Conservation (phyloP, 2,329 filamentous ascomycete genomes). For the Fusarium coicis region DNA sequence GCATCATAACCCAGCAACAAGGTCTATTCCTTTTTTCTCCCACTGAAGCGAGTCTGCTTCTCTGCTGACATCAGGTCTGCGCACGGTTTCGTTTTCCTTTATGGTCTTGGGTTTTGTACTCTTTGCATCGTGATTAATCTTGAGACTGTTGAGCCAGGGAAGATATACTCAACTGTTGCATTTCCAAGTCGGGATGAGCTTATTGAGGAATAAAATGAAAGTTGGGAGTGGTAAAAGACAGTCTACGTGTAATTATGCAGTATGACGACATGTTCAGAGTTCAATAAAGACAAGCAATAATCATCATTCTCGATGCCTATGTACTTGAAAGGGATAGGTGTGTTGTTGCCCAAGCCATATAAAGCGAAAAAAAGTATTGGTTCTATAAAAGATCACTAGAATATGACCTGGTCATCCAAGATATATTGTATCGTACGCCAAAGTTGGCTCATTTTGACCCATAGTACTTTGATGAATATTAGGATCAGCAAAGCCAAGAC, state of each 20-base stretch:
- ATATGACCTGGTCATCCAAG: background rate
- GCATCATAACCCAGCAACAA: conserved; percentile 1
- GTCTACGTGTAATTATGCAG: conserved; percentile 26
- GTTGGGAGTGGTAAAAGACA: conserved; percentile 8
- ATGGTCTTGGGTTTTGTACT: background rate
- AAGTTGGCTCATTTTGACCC: background rate
- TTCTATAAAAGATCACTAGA: background rate
- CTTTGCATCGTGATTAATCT: conserved; percentile 25
- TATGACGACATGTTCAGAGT: conserved; percentile 34
- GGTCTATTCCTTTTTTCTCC: background rate
- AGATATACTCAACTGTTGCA: background rate
- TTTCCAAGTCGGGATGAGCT: background rate
- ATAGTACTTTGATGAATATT: background rate
- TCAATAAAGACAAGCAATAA: conserved; percentile 32
- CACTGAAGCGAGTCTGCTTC: background rate
- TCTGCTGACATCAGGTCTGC: conserved; percentile 8
- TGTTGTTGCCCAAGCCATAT: background rate
- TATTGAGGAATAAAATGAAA: background rate
- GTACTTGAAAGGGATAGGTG: no score
- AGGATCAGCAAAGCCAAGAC: background rate
- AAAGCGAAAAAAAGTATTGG: background rate
- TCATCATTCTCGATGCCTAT: background rate
- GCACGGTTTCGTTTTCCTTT: conserved; percentile 1
- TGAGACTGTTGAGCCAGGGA: conserved; percentile 21
- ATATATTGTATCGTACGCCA: background rate